Percentiles rank a stretch among this genome's conserved stretches.
These are phyloP conservation scores for bread wheat (Triticum aestivum) DNA, from an alignment of 176 grass and related monocot species.

Conservation along the genomic window IWGSC_CS_RefSeq_v2.1 NC_057807.1:395166040-395166539, in stretches of 20 bases:
- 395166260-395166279: neutral
- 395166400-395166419: constrained; percentile 15
- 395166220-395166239: no score
- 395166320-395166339: constrained; percentile 56
- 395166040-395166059: constrained; percentile 75
- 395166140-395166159: neutral
- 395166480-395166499: neutral
- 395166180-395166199: neutral
- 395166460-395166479: neutral
- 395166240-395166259: no score
- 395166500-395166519: neutral
- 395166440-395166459: neutral
- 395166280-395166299: constrained; percentile 53
- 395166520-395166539: neutral
- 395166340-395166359: constrained; percentile 63
- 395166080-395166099: constrained; percentile 63
- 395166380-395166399: constrained; percentile 15
- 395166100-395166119: constrained; percentile 47
- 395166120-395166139: neutral
- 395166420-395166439: neutral
- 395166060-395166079: constrained; percentile 59
- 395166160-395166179: neutral
- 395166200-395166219: no score
- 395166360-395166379: constrained; percentile 59
- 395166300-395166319: constrained; percentile 59